phyloP scores from a whole-genome alignment of 495 filamentous ascomycete species.

The Penicillium arizonense region DNA sequence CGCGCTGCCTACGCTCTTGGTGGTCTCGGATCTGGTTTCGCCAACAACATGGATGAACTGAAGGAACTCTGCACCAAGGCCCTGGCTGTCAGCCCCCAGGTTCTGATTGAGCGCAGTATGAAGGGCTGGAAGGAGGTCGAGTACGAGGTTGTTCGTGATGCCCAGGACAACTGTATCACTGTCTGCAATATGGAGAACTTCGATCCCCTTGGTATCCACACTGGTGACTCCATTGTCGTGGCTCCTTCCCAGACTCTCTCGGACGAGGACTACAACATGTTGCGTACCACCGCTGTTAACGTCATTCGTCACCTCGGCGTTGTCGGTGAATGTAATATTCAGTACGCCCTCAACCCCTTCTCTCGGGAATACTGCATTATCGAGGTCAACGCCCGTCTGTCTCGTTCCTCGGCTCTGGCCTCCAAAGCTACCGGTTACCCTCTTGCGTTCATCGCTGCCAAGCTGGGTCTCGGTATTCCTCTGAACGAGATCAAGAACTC shows the following conservation, averaged over 20 bases:
- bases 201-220: conserved; percentile 96
- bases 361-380: conserved; percentile 98
- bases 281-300: conserved; percentile 96
- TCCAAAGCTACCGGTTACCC: conserved; percentile 98
- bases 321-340: conserved; percentile 98
- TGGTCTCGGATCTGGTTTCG: conserved; percentile 93
- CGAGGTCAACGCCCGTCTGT: conserved; percentile 97
- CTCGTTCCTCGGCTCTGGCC: conserved; percentile 91
- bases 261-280: conserved; percentile 99
- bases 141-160: conserved; percentile 97
- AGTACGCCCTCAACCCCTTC: conserved; percentile 96
- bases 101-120: conserved; percentile 96
- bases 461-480: conserved; percentile 90
- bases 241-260: conserved; percentile 95
- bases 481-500: conserved; percentile 96
- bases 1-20: conserved; percentile 95
- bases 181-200: conserved; percentile 99
- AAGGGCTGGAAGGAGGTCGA: conserved; percentile 99
- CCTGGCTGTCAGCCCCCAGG: conserved; percentile 91
- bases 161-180: conserved; percentile 96
- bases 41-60: conserved; percentile 83
- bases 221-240: conserved; percentile 97
- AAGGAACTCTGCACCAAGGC: conserved; percentile 92
- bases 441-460: conserved; percentile 93
- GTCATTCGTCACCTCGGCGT: conserved; percentile 96